A percentile compares a stretch with the other conserved stretches of the same genome.
phyloP scores from a whole-genome alignment of 1,284 basidiomycete genomes.

The Leccinum subrobustum region DNA sequence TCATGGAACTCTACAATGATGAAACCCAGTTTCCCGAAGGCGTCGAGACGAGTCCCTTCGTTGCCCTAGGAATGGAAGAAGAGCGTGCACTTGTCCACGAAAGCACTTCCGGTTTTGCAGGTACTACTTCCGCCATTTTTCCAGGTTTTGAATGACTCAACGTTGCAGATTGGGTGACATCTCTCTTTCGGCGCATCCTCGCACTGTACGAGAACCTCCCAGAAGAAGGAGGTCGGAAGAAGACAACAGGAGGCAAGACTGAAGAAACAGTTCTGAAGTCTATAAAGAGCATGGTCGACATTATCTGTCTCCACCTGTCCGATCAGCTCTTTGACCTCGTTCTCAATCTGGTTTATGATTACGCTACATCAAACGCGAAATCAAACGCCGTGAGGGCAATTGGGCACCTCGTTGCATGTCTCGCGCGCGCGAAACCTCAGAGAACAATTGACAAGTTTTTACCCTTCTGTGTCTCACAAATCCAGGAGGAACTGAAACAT shows the following conservation, averaged over 20 bases:
- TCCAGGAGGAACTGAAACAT: constrained; percentile 83
- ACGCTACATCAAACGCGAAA: constrained; percentile 83
- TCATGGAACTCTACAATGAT: constrained; percentile 53
- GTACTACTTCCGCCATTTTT: constrained; percentile 36
- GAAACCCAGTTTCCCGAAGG: constrained; percentile 51
- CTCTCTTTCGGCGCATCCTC: constrained; percentile 85
- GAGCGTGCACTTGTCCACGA: constrained; percentile 74
- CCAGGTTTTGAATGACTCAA: constrained; percentile 9
- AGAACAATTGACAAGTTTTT: constrained; percentile 82
- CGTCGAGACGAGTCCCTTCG: constrained; percentile 48
- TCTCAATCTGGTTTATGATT: constrained; percentile 83
- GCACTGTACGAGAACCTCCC: constrained; percentile 91
- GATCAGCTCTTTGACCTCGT: constrained; percentile 86
- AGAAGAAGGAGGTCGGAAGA: constrained; percentile 84
- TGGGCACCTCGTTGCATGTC: constrained; percentile 85
- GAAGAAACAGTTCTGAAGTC: constrained; percentile 85
- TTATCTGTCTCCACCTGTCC: constrained; percentile 86
- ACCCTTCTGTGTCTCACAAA: constrained; percentile 77
- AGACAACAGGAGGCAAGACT: constrained; percentile 82
- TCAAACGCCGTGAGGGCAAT: constrained; percentile 90
- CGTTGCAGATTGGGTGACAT: constrained; percentile 79
- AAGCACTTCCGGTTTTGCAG: constrained; percentile 79
- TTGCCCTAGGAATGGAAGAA: constrained; percentile 61
- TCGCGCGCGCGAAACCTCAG: constrained; percentile 78
- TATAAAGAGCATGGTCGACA: constrained; percentile 80